Base-by-base conservation (phyloP, 2,329 filamentous ascomycete genomes). In the Calonectria crousiana region DNA sequence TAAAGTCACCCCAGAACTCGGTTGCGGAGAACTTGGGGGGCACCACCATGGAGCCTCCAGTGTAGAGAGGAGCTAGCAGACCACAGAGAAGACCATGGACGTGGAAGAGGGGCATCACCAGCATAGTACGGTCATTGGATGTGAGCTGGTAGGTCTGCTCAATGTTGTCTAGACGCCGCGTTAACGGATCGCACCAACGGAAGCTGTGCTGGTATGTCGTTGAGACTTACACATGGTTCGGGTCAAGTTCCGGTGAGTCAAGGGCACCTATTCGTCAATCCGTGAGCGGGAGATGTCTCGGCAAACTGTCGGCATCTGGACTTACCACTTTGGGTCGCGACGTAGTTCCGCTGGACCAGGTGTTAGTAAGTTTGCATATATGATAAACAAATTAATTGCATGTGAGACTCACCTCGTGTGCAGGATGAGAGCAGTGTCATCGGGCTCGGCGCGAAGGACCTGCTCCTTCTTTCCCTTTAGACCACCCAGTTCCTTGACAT, bases 51-150 rank as follows among this genome's bases (percentile, higher is more conserved):
- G 94, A 96, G 70, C 95, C 94, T 36, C 93, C 93, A 2, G 93
- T 93, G 78, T 90, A 88, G 14, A 98, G 88, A 1, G 95, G 94
- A 2, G 94, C 94, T 5, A 98, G 89, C 79, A 97, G 94, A 26
- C 92, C 95, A 74, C 95, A 95, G 18, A 97, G 89, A 3, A 98
- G 89, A n/a, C 95, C 95, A 82, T 97, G 95, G 64, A 97, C 95
- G 85, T 97, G 95, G 89, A 97, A 97, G 2, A 97, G 89, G 23
- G 95, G 95, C 95, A 97, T 97, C 74, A 97, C 95, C 20, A 97
- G 90, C 90, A 95, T 93, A 34, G 95, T 96, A 60, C 95, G 92
- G 84, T 97, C 95, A 67, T 89, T 83, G 8, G 91, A 84, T 0
- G 91, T 93, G 74, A 97, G 89, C 71, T 93, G 84, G 83, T 97